A percentile compares a stretch with the other conserved stretches of the same genome.
These are phyloP conservation scores for Penicillium sclerotiorum DNA, from an alignment of 2,329 filamentous ascomycete genomes.

Conservation along the genomic window DNA sequence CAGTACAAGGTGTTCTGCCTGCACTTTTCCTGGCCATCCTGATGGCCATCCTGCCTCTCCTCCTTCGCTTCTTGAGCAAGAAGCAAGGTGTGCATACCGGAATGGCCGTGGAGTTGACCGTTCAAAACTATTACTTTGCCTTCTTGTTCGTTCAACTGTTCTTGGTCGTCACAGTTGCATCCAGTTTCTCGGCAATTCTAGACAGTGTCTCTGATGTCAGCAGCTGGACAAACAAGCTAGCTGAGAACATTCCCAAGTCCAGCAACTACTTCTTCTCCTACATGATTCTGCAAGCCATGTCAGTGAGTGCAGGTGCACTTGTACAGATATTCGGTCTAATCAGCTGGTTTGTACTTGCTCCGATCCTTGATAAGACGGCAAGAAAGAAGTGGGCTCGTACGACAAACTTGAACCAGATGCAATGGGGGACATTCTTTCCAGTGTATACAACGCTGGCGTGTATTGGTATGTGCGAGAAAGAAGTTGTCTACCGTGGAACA, in stretches of 20 bases:
- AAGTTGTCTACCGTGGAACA: too few relatives aligned
- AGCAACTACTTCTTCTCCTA: slow-evolving; percentile 99
- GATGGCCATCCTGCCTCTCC: slow-evolving; percentile 76
- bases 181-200: slow-evolving; percentile 69
- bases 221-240: slow-evolving; percentile 71
- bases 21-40: slow-evolving; percentile 75
- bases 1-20: slow-evolving; percentile 85
- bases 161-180: slow-evolving; percentile 84
- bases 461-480: slow-evolving; percentile 70
- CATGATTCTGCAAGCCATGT: slow-evolving; percentile 92
- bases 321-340: slow-evolving; percentile 79
- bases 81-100: slow-evolving; percentile 83
- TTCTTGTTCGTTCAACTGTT: slow-evolving; percentile 97
- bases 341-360: slow-evolving; percentile 79
- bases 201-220: slow-evolving; percentile 67
- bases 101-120: slow-evolving; percentile 74
- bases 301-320: slow-evolving; percentile 84
- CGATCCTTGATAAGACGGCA: slow-evolving; percentile 79
- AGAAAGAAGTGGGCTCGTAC: slow-evolving; percentile 84
- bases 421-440: slow-evolving; percentile 93
- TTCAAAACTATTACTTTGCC: slow-evolving; percentile 89
- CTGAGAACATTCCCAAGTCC: slow-evolving; percentile 77
- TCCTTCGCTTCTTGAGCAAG: slow-evolving; percentile 72
- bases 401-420: slow-evolving; percentile 73
- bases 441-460: slow-evolving; percentile 96